These are phyloP conservation scores for Trichosporon sp. DNA, from an alignment of 1,284 basidiomycete genomes.

Conservation along the genomic window DNA sequence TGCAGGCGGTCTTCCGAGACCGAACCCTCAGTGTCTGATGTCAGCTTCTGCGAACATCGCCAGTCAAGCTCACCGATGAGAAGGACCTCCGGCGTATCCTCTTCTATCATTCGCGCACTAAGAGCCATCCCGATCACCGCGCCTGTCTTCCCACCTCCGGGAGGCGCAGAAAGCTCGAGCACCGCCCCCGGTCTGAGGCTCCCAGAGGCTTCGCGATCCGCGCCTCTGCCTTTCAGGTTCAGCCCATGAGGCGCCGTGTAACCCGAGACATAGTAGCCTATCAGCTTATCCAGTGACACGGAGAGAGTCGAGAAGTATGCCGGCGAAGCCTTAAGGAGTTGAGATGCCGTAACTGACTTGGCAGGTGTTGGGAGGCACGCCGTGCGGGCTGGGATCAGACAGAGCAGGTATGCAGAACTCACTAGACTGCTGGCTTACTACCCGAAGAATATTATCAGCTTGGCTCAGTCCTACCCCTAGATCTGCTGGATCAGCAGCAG, in stretches of 20 bases:
- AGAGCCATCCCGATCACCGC: slow-evolving; percentile 43
- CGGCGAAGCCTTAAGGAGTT: slow-evolving; percentile 34
- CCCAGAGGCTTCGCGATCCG: slow-evolving; percentile 27
- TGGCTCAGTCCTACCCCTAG: slow-evolving; percentile 38
- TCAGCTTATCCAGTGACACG: slow-evolving; percentile 42
- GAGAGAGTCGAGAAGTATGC: slow-evolving; percentile 46
- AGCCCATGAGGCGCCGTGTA: background rate
- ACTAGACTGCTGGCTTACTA: background rate
- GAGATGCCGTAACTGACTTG: slow-evolving; percentile 37
- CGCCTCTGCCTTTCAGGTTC: slow-evolving; percentile 34
- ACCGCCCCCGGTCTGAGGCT: slow-evolving; percentile 47
- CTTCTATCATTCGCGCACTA: slow-evolving; percentile 38
- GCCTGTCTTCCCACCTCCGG: slow-evolving; percentile 53
- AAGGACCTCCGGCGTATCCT: slow-evolving; percentile 45
- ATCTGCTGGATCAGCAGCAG: slow-evolving; percentile 33
- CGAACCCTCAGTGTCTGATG: slow-evolving; percentile 53
- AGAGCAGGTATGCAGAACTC: background rate
- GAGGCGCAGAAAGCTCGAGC: slow-evolving; percentile 52
- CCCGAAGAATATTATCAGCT: slow-evolving; percentile 42
- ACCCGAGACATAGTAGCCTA: slow-evolving; percentile 32
- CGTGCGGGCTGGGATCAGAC: background rate
- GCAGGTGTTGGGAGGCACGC: background rate
- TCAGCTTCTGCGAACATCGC: slow-evolving; percentile 12
- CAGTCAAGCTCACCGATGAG: slow-evolving; percentile 45
- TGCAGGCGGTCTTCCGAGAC: slow-evolving; percentile 44